Evolutionary conservation across 2,329 filamentous ascomycete genomes (phyloP).

Genomic region (Hypoxylon sp.): DNA sequence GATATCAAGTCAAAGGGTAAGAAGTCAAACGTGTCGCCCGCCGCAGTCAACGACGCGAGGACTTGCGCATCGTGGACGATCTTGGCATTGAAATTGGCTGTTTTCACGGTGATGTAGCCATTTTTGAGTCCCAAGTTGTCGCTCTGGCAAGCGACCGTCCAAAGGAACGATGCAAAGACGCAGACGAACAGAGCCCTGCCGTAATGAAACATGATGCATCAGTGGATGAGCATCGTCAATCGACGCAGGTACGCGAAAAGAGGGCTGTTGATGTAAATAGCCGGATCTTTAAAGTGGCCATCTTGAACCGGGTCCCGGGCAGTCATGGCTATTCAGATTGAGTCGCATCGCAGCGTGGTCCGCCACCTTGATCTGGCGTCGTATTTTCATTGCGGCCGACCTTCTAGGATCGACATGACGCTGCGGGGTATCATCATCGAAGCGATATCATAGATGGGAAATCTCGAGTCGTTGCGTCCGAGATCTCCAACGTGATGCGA

Average conservation of each 20-base stretch:
- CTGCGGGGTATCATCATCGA: constrained; percentile 35
- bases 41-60: constrained; percentile 63
- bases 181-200: constrained; percentile 17
- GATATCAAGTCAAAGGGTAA: constrained; percentile 66
- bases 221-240: constrained; percentile 11
- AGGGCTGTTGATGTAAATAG: constrained; percentile 23
- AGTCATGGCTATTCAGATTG: constrained; percentile 32
- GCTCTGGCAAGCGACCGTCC: constrained; percentile 41
- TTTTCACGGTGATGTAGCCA: constrained; percentile 59
- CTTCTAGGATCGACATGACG: constrained; percentile 27
- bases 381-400: constrained; percentile 25
- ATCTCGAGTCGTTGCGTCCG: constrained; percentile 8
- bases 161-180: constrained; percentile 37
- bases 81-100: constrained; percentile 59
- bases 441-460: constrained; percentile 24
- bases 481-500: constrained; percentile 12
- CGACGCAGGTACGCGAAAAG: background rate
- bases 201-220: constrained; percentile 29
- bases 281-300: constrained; percentile 29
- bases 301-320: constrained; percentile 24
- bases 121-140: constrained; percentile 59
- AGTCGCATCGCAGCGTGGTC: constrained; percentile 23
- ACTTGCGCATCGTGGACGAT: constrained; percentile 63
- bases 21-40: constrained; percentile 65
- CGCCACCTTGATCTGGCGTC: constrained; percentile 30